Base-by-base conservation (phyloP, 2,329 filamentous ascomycete genomes). In the Cladosporium sp. region DNA sequence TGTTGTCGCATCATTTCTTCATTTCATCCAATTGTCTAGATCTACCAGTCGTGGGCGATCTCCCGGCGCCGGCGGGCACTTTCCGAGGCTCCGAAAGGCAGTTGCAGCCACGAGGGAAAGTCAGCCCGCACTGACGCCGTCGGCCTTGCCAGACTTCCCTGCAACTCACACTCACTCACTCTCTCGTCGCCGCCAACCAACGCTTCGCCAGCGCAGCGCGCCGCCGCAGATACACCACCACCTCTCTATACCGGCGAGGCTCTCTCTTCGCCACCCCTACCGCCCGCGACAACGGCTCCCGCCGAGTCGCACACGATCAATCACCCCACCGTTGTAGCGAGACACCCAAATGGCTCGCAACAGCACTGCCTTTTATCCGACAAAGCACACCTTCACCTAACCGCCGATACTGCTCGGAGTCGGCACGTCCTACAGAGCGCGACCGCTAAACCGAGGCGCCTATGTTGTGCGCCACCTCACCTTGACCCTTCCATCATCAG, bases 321-420 rank as follows among this genome's bases (percentile, higher is more conserved):
- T n/a, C 43, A 43, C 37, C 51, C 48, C 41, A 53, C 53, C 50
- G 37, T 34, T 37, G 46, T 56, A 49, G 52, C 35, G 50, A 54
- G 49, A 53, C 56, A 55, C 52, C 60, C 68, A 72, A 70, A 80
- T 82, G 79, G 79, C 79, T 78, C 70, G 73, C 73, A 72, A 69
- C 72, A 71, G 72, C 68, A 67, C 70, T 66, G 65, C 66, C 70
- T 68, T 67, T 68, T 68, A 70, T 70, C 65, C 70, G 68, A 70
- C 74, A 66, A 71, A 72, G 65, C 72, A 74, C 72, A 74, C 74
- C 72, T 73, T 74, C 68, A 79, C 80, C 71, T 83, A 80, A 81
- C 77, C 73, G 73, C 69, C 68, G 72, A 68, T 70, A 71, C 69
- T 73, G 42, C 75, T 75, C 74, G 74, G 75, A 73, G 74, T 72